phyloP scores from a whole-genome alignment of 176 grass and related monocot genomes.

The Lolium perenne region DNA sequence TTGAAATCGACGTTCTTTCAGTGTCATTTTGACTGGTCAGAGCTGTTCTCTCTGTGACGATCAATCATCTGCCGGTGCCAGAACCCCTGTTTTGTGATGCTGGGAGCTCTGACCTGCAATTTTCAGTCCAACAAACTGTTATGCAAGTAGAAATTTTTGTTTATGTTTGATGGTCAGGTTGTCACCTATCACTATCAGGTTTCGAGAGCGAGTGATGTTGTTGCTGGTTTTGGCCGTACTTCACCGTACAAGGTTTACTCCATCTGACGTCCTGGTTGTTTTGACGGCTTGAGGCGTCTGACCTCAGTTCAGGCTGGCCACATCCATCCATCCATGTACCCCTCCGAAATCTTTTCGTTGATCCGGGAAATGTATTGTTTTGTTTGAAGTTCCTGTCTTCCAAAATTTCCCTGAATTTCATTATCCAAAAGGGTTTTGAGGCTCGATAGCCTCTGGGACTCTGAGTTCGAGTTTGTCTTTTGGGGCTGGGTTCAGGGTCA shows the following conservation, averaged over 20 bases:
- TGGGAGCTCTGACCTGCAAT: neutral
- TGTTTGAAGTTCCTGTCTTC: no score
- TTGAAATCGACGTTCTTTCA: neutral
- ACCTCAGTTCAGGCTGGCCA: neutral
- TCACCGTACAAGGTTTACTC: conserved; percentile 19
- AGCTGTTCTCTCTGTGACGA: neutral
- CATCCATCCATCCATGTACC: neutral
- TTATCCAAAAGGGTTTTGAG: neutral
- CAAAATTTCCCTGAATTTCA: neutral
- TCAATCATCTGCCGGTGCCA: conserved; percentile 42
- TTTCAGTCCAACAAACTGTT: neutral
- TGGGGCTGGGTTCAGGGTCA: neutral
- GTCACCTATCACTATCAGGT: neutral
- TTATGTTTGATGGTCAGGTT: neutral
- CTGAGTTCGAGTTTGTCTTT: neutral
- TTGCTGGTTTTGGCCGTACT: neutral
- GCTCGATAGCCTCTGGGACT: no score
- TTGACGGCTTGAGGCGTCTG: neutral
- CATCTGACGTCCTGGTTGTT: neutral
- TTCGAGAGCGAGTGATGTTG: no score
- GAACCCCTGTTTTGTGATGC: neutral
- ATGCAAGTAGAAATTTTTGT: neutral
- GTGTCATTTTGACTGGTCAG: conserved; percentile 33
- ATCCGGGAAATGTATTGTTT: neutral
- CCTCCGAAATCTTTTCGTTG: neutral